Evolutionary conservation across 371 early-diverging fungal genomes (phyloP), one percentile per base, ranked within the genome.

Genomic region (Caulochytrium protostelioides): DNA sequence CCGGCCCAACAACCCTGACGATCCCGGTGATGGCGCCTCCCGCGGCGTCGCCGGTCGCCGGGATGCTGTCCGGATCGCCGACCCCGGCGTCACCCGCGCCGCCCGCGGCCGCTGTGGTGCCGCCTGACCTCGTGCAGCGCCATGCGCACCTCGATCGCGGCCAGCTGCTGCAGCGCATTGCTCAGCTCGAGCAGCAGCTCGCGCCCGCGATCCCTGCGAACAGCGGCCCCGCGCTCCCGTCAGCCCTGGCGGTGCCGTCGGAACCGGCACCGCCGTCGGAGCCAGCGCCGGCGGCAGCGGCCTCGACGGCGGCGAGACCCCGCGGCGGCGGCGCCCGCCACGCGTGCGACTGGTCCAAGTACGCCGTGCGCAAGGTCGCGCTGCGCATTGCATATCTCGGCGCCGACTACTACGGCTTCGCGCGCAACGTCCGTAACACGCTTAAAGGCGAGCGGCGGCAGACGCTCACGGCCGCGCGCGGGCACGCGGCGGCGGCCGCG

Each of bases 361-460:
- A 82, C 43, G 52, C 72, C 6, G 62, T 66, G 37, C 76, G 87
- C 22, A 71, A 69, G 33, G 65, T 92, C 19, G 90, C 89, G 8
- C 59, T 92, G 29, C 76, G 72, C 47, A 62, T 92, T 20, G 74
- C 83, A 19, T 94, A 94, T 55, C 57, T 90, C 38, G 94, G 91
- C 1, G 81, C 80, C 78, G 60, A 74, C 21, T 94, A 91, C 57
- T 62, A 68, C 42, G 94, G 92, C 7, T 73, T 91, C 44, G 83
- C 89, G 4, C 52, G 71, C 4, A 49, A 51, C 17, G 52, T 48
- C 1, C 35, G 55, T 21, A 62, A 48, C 16, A 46, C 42, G 1
- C 43, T 66, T 13, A 70, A 71, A 1, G 85, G 89, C 0, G 65
- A 91, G n/a, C 91, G 91, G 57, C 74, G 76, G 6, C 66, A 71